Evolutionary conservation across 225 moss, liverwort and hornwort genomes (phyloP), one percentile per base, ranked within the genome.

Genomic region (Antitrichia curtipendula): DNA sequence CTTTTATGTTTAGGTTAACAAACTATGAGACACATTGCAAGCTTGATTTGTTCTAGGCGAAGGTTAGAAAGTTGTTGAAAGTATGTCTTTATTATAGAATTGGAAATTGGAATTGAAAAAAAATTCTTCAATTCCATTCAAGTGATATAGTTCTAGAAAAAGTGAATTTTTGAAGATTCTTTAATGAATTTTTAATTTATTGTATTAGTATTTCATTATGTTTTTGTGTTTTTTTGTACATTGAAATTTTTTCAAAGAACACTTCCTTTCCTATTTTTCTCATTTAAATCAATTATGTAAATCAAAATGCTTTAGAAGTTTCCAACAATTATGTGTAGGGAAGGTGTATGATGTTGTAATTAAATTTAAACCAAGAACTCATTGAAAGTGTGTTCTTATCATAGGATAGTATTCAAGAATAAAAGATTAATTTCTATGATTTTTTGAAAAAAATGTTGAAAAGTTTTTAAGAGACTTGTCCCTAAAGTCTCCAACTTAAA

Each of bases 401-500:
- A 10, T n/a, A 36, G 10, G 20, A 65, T 65, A 11, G 20, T 36
- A 20, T 18, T 36, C 2, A 65, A 36, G 11, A 36, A 6, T 64
- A 34, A 18, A n/a, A 9, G 17, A 34, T 5, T 64, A 64, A 17
- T 64, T 64, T 9, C 19, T 36, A 36, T 64, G 5, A 19, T 64
- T 18, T 64, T 64, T 14, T 64, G 18, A 64, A 38, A 13, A 65
- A 38, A 23, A 40, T 68, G 22, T 68, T 40, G 40, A 13, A 7
- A 22, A 13, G 2, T 68, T 38, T 68, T 68, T 3, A 38, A 13
- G 23, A 38, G 6, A 17, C 2, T 12, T 66, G 22, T 38, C 22
- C 1, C 22, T 22, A 22, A n/a, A 12, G 12, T n/a, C 22, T 38
- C 2, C 6, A 6, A 12, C 0, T 2, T 66, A 12, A 38, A 9